These are phyloP conservation scores for Starmera stellimalicola DNA, from an alignment of 1,139 yeast species.

Conservation along the genomic window DNA sequence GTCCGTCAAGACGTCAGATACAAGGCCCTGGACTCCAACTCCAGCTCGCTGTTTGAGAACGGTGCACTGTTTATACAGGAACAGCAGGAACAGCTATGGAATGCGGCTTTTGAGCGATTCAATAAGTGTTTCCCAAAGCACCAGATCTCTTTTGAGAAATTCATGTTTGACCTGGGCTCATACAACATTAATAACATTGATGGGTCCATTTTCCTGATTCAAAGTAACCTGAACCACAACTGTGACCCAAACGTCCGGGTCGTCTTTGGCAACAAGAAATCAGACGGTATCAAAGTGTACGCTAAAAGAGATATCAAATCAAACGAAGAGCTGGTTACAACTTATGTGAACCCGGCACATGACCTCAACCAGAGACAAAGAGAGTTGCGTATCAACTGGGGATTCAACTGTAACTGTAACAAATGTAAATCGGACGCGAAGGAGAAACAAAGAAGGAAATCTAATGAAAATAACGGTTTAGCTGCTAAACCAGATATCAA, in stretches of 20 bases:
- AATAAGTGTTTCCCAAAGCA: conserved; percentile 38
- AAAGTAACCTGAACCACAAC: conserved; percentile 67
- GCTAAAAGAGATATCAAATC: conserved; percentile 50
- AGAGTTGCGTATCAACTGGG: conserved; percentile 71
- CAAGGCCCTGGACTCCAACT: conserved; percentile 45
- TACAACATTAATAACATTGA: conserved; percentile 68
- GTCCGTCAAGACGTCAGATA: conserved; percentile 61
- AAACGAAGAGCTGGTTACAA: conserved; percentile 61
- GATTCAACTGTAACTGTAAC: conserved; percentile 62
- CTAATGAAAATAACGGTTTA: conserved; percentile 10
- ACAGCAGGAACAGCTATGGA: conserved; percentile 55
- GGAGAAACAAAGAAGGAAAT: conserved; percentile 17
- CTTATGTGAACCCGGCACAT: conserved; percentile 63
- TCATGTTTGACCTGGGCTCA: conserved; percentile 54
- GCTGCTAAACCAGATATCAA: conserved; percentile 31
- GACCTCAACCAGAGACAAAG: conserved; percentile 57
- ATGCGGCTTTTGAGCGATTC: conserved; percentile 43
- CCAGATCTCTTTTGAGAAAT: conserved; percentile 42
- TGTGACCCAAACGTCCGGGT: conserved; percentile 68
- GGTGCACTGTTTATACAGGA: conserved; percentile 45
- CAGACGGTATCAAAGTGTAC: conserved; percentile 46
- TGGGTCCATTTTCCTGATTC: conserved; percentile 49
- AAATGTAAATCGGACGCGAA: conserved; percentile 51
- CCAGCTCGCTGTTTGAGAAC: conserved; percentile 23
- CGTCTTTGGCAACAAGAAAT: conserved; percentile 36